A percentile compares a stretch with the other conserved stretches of the same genome.
These are phyloP conservation scores for Trypethelium eluteriae DNA, from an alignment of 495 filamentous ascomycete species.

Conservation along the genomic window DNA sequence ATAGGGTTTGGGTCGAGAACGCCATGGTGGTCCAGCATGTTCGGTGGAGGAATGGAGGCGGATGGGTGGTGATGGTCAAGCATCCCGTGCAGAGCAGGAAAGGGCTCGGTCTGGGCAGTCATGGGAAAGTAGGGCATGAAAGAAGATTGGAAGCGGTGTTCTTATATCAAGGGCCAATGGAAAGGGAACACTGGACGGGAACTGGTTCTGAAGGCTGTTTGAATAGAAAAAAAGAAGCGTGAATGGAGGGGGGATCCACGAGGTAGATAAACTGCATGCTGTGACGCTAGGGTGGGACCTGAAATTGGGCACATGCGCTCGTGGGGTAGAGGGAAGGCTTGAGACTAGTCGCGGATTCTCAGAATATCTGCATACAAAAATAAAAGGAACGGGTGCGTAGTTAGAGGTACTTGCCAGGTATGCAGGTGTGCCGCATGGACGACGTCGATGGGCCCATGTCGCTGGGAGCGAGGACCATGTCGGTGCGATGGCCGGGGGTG, in stretches of 20 bases:
- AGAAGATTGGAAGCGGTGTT: neutral
- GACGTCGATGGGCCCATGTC: constrained; percentile 7
- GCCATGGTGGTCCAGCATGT: constrained; percentile 2
- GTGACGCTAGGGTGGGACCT: constrained; percentile 11
- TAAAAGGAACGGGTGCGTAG: constrained; percentile 1
- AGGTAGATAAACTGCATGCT: constrained; percentile 13
- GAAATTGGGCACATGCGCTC: constrained; percentile 9
- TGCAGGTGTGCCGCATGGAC: constrained; percentile 8
- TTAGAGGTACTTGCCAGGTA: constrained; percentile 12
- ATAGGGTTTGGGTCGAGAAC: constrained; percentile 7
- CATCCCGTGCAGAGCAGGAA: constrained; percentile 11
- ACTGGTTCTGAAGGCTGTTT: neutral
- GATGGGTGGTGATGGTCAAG: constrained; percentile 4
- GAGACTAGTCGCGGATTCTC: constrained; percentile 9
- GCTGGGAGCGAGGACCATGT: constrained; percentile 6
- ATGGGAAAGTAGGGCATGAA: constrained; percentile 11
- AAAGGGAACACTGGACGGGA: neutral
- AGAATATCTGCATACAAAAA: constrained; percentile 12
- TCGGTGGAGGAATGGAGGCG: neutral
- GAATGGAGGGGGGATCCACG: constrained; percentile 7
- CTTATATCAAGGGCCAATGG: neutral
- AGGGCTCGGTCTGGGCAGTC: constrained; percentile 11
- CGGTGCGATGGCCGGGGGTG: neutral
- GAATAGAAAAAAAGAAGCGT: constrained; percentile 10
- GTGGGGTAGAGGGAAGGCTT: constrained; percentile 9